phyloP scores from a whole-genome alignment of 352 stramenopile genomes.

The Pythium phragmitis region DNA sequence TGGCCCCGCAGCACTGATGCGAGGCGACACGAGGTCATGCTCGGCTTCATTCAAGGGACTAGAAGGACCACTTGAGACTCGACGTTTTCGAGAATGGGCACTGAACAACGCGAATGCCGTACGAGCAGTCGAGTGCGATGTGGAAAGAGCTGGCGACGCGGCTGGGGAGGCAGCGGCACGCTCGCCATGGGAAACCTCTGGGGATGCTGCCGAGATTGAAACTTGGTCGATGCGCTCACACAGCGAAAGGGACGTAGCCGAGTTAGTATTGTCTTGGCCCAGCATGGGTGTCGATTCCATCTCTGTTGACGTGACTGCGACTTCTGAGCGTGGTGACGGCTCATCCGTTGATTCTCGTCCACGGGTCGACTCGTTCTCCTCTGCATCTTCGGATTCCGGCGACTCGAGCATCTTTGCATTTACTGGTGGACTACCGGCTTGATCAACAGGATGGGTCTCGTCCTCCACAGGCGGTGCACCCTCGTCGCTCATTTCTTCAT shows the following conservation, averaged over 20 bases:
- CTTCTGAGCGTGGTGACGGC: background rate
- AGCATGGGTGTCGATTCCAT: background rate
- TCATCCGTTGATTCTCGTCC: constrained; percentile 2
- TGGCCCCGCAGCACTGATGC: background rate
- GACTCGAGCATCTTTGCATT: constrained; percentile 16
- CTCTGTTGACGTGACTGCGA: background rate
- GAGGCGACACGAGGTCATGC: background rate
- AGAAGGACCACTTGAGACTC: constrained; percentile 1
- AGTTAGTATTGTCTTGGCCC: constrained; percentile 20
- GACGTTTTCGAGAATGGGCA: constrained; percentile 25
- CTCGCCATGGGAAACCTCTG: background rate
- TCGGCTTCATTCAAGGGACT: constrained; percentile 6
- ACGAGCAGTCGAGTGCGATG: constrained; percentile 9
- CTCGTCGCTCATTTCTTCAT: constrained; percentile 19
- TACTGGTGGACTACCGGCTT: background rate
- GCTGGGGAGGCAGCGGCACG: background rate
- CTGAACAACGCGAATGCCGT: constrained; percentile 28
- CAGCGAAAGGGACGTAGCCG: constrained; percentile 56
- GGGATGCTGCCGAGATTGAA: constrained; percentile 53
- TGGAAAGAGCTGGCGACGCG: background rate
- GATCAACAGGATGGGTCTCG: background rate
- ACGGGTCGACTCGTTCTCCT: constrained; percentile 5
- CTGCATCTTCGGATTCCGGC: background rate
- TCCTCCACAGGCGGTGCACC: background rate
- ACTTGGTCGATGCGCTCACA: constrained; percentile 78